These are phyloP conservation scores for Tympanopsis confertula DNA, from an alignment of 2,329 filamentous ascomycete genomes.

Conservation along the genomic window DNA sequence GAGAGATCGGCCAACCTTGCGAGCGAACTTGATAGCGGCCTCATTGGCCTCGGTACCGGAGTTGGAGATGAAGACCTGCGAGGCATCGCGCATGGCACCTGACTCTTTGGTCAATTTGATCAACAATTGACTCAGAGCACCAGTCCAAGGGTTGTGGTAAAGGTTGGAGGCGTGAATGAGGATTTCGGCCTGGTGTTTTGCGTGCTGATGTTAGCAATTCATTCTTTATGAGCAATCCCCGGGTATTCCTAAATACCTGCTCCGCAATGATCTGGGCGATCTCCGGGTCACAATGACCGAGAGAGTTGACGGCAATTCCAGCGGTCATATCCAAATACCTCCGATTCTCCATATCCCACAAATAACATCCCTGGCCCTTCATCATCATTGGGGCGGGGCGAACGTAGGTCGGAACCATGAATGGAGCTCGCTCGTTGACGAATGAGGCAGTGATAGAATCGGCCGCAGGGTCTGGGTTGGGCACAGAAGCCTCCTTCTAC, in stretches of 20 bases:
- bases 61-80: constrained; percentile 85
- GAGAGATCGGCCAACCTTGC: constrained; percentile 72
- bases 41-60: constrained; percentile 96
- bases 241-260: constrained; percentile 39
- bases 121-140: constrained; percentile 73
- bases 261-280: constrained; percentile 65
- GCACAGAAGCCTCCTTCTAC: constrained; percentile 34
- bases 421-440: constrained; percentile 65
- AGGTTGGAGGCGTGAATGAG: constrained; percentile 90
- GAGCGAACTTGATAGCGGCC: constrained; percentile 90
- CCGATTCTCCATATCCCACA: constrained; percentile 83
- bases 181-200: constrained; percentile 43
- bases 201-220: constrained; percentile 3
- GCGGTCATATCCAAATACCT: constrained; percentile 90
- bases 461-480: constrained; percentile 61
- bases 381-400: constrained; percentile 84
- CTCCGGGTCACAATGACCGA: constrained; percentile 81
- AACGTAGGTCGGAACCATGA: constrained; percentile 92
- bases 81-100: constrained; percentile 71
- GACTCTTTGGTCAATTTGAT: constrained; percentile 70
- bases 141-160: constrained; percentile 95
- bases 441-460: constrained; percentile 68
- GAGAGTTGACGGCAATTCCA: constrained; percentile 86
- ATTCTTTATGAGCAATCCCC: constrained; percentile 2
- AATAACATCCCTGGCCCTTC: constrained; percentile 72